Conservation (phyloP, 2,329 filamentous ascomycete genomes). For the Xylaria sp. region DNA sequence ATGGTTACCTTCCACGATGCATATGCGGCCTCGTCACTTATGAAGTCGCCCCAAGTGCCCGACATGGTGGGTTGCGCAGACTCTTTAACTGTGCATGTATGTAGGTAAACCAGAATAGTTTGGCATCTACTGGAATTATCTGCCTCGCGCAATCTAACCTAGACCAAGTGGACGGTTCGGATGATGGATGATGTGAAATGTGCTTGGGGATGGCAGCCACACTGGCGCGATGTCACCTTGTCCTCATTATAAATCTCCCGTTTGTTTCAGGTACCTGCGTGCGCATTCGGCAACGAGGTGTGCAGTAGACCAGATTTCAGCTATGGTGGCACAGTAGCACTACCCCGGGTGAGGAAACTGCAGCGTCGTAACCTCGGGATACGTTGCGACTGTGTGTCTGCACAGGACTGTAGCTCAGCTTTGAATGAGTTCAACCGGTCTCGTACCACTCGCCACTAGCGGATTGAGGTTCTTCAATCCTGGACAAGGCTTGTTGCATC, state of each 20-base stretch:
- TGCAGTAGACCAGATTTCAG: constrained; percentile 28
- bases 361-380: constrained; percentile 21
- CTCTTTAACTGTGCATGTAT: background rate
- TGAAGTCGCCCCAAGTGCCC: background rate
- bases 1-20: background rate
- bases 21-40: background rate
- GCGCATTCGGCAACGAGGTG: constrained; percentile 23
- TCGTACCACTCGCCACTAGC: background rate
- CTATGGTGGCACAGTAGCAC: constrained; percentile 33
- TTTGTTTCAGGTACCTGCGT: constrained; percentile 32
- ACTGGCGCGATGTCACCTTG: constrained; percentile 26
- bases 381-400: constrained; percentile 24
- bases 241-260: constrained; percentile 11
- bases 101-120: background rate
- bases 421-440: background rate
- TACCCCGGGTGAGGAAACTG: constrained; percentile 15
- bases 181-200: constrained; percentile 19
- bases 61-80: background rate
- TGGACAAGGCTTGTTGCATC: background rate
- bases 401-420: background rate
- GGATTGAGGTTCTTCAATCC: constrained; percentile 1
- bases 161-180: constrained; percentile 16
- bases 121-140: background rate
- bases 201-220: constrained; percentile 17
- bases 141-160: constrained; percentile 23